Evolutionary conservation across 2,329 filamentous ascomycete genomes (phyloP), one percentile per base, ranked within the genome.

Genomic region (Dothistroma septosporum): DNA sequence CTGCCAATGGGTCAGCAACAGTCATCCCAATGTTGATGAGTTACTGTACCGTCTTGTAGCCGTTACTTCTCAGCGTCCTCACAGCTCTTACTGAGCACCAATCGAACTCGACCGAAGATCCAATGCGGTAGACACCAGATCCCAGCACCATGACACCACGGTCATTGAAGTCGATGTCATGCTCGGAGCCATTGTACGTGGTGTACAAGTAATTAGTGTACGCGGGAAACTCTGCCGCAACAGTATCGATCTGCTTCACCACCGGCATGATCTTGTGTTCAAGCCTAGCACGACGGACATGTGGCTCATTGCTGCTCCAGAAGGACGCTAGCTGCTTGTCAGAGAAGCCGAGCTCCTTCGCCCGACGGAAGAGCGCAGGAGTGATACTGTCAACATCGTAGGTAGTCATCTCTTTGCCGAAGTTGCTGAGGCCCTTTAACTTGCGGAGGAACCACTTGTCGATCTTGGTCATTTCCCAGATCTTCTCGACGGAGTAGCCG

Each of bases 241-340:
- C 94, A 0, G 94, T 99, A 78, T 99, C 94, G 61, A 99, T 97
- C 79, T 97, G 93, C 83, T 97, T 97, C 58, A 97, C 93, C 63
- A 91, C 88, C 0, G 94, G 94, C 65, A 85, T 85, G 70, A 99
- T 91, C 48, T 90, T 90, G 44, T 88, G 85, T 69, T 97, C 92
- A n/a, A 92, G 83, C 74, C 94, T 86, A 73, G 92, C 79, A 57
- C 89, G 87, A 65, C 94, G 87, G 28, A 97, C 87, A 59, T 92
- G 91, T 67, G 96, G 85, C 76, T 97, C 94, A 77, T 94, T 97
- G 24, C 92, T 96, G 74, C 88, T 89, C 87, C 90, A 91, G 82
- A 96, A 97, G 72, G 91, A 91, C 60, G 94, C 92, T 50, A 99
- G 83, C 76, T 99, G 94, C 62, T 90, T 85, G 78, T 99, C 94